Percentiles rank a stretch among this genome's conserved stretches.
phyloP scores from a whole-genome alignment of 1,284 basidiomycete genomes.

The Sanghuangporus sanghuang region DNA sequence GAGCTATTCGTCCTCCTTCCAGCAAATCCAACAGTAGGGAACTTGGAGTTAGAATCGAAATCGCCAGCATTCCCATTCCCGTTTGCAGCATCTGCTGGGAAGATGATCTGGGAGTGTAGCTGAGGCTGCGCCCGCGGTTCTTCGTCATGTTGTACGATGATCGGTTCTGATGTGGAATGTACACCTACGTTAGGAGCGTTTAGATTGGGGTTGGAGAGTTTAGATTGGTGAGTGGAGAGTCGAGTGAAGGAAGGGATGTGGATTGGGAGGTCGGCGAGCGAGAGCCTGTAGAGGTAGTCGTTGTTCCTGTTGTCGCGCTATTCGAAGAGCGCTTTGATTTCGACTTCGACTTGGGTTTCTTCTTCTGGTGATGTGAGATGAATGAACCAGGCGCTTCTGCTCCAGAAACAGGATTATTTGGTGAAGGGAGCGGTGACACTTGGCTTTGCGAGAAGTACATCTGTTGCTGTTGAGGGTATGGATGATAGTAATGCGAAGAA shows the following conservation, averaged over 20 bases:
- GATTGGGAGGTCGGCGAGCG: slow-evolving; percentile 30
- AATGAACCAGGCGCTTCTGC: slow-evolving; percentile 3
- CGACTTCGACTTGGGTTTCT: slow-evolving; percentile 27
- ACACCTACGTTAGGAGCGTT: no score
- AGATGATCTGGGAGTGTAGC: not conserved
- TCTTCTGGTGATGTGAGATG: not conserved
- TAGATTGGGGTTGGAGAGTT: no score
- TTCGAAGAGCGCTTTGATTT: slow-evolving; percentile 24
- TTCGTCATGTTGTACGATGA: slow-evolving; percentile 10
- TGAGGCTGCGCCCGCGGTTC: not conserved
- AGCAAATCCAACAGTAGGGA: slow-evolving; percentile 16
- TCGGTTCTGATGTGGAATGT: not conserved
- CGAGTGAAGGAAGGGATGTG: slow-evolving; percentile 20
- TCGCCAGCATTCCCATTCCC: not conserved
- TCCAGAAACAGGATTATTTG: not conserved
- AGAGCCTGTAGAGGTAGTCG: slow-evolving; percentile 25
- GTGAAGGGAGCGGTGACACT: not conserved
- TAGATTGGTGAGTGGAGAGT: not conserved
- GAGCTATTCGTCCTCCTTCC: slow-evolving; percentile 18
- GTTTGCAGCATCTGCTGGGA: not conserved
- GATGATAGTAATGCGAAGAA: slow-evolving; percentile 4
- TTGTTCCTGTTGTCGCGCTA: slow-evolving; percentile 3
- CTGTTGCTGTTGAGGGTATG: slow-evolving; percentile 27
- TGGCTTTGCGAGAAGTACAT: slow-evolving; percentile 19
- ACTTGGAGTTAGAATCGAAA: not conserved